Conservation (phyloP, 768 basidiomycete species). For the Boletellus sp. region DNA sequence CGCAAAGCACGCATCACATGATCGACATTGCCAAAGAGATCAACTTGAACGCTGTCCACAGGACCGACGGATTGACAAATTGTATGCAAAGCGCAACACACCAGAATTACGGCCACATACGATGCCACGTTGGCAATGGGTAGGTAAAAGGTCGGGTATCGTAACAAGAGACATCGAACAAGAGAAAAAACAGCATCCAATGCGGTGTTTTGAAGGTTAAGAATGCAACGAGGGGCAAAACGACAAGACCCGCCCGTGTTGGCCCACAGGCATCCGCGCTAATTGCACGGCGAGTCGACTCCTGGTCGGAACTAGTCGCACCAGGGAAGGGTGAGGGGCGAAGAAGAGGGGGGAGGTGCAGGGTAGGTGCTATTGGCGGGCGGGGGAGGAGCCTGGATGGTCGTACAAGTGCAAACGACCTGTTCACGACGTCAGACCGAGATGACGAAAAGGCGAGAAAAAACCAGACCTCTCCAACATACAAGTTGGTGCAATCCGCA, state of each 20-base stretch:
- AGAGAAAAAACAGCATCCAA: slow-evolving; percentile 1
- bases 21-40: background rate
- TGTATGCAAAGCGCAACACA: slow-evolving; percentile 24
- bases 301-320: slow-evolving; percentile 40
- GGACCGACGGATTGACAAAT: slow-evolving; percentile 13
- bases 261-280: slow-evolving; percentile 11
- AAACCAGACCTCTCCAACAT: slow-evolving; percentile 64
- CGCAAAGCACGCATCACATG: background rate
- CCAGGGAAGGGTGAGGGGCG: slow-evolving; percentile 38
- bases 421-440: slow-evolving; percentile 9
- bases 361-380: slow-evolving; percentile 35
- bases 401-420: slow-evolving; percentile 52
- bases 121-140: slow-evolving; percentile 7
- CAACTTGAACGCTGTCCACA: slow-evolving; percentile 5
- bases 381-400: slow-evolving; percentile 41
- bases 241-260: slow-evolving; percentile 28
- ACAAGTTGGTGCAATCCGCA: slow-evolving; percentile 57
- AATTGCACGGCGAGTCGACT: background rate
- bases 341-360: slow-evolving; percentile 29
- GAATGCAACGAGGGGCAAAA: slow-evolving; percentile 7
- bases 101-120: slow-evolving; percentile 27
- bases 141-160: slow-evolving; percentile 23
- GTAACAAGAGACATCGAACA: slow-evolving; percentile 4
- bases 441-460: background rate
- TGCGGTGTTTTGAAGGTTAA: slow-evolving; percentile 2